Percentiles rank a stretch among this genome's conserved stretches.
These are phyloP conservation scores for Helicocarpus griseus DNA, from an alignment of 2,329 filamentous ascomycete genomes.

Conservation along the genomic window DNA sequence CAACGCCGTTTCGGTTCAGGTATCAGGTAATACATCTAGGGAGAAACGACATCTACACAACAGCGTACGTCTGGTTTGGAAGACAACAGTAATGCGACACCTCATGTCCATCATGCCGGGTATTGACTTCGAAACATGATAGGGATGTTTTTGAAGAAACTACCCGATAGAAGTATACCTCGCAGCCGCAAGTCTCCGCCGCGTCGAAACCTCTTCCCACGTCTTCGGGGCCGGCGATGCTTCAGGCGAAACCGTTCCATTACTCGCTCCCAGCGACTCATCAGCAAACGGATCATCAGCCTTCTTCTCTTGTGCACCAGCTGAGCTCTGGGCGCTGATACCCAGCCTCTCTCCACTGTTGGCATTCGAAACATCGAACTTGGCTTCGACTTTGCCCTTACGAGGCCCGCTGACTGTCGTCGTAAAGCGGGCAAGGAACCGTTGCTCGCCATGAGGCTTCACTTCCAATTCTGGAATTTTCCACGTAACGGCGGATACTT, in stretches of 20 bases:
- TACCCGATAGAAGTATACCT: conserved; percentile 54
- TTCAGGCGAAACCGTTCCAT: conserved; percentile 15
- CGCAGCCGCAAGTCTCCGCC: conserved; percentile 61
- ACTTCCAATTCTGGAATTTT: conserved; percentile 41
- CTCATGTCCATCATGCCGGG: no score
- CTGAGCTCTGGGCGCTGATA: conserved; percentile 33
- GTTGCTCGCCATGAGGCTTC: conserved; percentile 49
- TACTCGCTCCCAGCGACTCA: conserved; percentile 16
- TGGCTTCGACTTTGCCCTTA: conserved; percentile 68
- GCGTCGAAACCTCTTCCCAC: conserved; percentile 60
- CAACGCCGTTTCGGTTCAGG: no score
- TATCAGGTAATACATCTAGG: no score
- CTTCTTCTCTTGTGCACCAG: conserved; percentile 18
- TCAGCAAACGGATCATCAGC: conserved; percentile 42
- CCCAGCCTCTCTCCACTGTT: conserved; percentile 56
- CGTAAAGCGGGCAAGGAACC: conserved; percentile 73
- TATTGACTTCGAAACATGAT: no score
- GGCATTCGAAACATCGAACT: conserved; percentile 60
- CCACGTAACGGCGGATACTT: conserved; percentile 38
- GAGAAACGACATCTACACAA: no score
- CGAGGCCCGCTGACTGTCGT: conserved; percentile 62
- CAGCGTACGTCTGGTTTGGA: no score
- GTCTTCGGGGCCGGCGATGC: conserved; percentile 19
- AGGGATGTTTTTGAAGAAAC: neutral
- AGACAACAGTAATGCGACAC: no score